Conservation (phyloP, 768 basidiomycete species). For the Trametes maxima region DNA sequence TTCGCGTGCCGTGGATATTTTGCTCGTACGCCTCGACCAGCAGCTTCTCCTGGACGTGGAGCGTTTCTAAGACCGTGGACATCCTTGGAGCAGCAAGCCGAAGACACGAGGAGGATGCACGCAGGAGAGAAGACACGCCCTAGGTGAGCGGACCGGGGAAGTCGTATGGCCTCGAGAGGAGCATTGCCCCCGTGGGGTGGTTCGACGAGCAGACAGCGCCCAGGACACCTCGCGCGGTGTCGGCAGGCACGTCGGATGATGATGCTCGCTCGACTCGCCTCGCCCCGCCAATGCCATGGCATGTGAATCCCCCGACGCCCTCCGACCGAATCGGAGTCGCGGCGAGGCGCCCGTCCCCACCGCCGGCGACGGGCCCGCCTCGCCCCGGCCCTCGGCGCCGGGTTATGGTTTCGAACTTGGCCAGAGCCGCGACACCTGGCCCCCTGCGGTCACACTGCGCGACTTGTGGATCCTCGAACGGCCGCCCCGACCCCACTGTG, state of each 20-base stretch:
- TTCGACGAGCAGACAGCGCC: no score
- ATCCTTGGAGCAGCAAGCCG: background rate
- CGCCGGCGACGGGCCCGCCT: background rate
- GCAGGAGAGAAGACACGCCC: background rate
- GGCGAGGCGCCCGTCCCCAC: background rate
- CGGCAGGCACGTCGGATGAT: no score
- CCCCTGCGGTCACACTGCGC: constrained; percentile 1
- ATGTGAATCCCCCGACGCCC: constrained; percentile 1
- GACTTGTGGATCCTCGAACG: constrained; percentile 10
- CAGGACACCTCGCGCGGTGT: no score
- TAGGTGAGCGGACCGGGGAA: background rate
- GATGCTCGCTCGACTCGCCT: background rate
- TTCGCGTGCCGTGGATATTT: constrained; percentile 48
- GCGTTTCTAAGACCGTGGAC: constrained; percentile 11
- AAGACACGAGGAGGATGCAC: background rate
- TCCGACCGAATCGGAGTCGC: constrained; percentile 5
- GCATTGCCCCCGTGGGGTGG: background rate
- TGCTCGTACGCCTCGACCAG: constrained; percentile 53
- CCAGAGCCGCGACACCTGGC: constrained; percentile 3
- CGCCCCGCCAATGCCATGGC: background rate
- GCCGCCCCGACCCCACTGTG: no score
- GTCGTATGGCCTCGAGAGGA: background rate
- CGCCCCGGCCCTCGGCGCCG: background rate
- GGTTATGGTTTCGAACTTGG: constrained; percentile 5
- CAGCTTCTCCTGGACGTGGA: constrained; percentile 41